Percentiles rank a stretch among this genome's conserved stretches.
phyloP scores from a whole-genome alignment of 345 rosid species.

The Firmiana major region DNA sequence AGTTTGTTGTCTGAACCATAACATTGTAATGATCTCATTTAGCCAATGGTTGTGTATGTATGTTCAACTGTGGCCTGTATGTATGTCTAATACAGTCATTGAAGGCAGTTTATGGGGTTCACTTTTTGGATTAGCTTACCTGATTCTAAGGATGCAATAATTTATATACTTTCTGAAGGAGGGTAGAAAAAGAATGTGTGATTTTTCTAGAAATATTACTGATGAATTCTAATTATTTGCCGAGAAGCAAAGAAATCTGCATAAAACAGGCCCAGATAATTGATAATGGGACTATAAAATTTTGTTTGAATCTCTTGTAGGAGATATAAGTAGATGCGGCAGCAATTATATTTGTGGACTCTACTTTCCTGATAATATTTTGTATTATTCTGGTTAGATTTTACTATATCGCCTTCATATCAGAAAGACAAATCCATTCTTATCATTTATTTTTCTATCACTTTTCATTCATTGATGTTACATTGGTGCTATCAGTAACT shows the following conservation, averaged over 20 bases:
- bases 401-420: background rate
- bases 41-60: background rate
- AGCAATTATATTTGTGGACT: background rate
- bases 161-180: background rate
- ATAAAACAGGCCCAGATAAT: background rate
- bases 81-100: background rate
- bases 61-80: background rate
- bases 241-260: background rate
- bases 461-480: background rate
- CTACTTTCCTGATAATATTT: background rate
- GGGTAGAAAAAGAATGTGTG: background rate
- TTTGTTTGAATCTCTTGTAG: background rate
- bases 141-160: background rate
- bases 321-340: background rate
- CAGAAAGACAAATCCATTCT: background rate
- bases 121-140: slow-evolving; percentile 5
- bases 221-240: background rate
- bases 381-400: background rate
- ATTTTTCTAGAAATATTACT: background rate
- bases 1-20: background rate
- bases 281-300: background rate
- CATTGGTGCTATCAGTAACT: background rate
- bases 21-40: background rate
- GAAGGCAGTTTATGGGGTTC: background rate
- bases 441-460: background rate